A percentile compares a stretch with the other conserved stretches of the same genome.
These are phyloP conservation scores for Trifolium fragiferum DNA, from an alignment of 306 rosid species.

Conservation along the genomic window DNA sequence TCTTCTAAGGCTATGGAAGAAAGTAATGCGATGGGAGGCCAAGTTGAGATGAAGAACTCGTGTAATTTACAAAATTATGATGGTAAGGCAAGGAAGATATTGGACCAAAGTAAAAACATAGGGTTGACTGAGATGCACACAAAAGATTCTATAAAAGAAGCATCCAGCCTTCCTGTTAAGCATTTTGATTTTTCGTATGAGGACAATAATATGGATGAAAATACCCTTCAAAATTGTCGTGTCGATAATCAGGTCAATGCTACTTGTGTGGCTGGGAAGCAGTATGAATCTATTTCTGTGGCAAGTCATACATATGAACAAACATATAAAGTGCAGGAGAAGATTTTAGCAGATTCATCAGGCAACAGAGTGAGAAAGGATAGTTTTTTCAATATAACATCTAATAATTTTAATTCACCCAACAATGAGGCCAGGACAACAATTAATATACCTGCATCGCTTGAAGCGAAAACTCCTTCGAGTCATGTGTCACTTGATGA, in stretches of 20 bases:
- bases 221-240: constrained; percentile 41
- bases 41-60: constrained; percentile 51
- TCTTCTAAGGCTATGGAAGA: constrained; percentile 51
- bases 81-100: constrained; percentile 54
- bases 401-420: constrained; percentile 48
- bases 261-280: constrained; percentile 45
- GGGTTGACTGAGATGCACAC: constrained; percentile 52
- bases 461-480: constrained; percentile 70
- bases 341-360: constrained; percentile 40
- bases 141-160: constrained; percentile 57
- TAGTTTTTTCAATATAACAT: constrained; percentile 48
- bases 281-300: constrained; percentile 47
- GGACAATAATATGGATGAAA: constrained; percentile 63
- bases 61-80: constrained; percentile 56
- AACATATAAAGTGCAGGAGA: constrained; percentile 46
- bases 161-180: constrained; percentile 73
- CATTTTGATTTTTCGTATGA: constrained; percentile 89
- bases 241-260: constrained; percentile 42
- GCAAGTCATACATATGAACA: constrained; percentile 48
- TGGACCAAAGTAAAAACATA: constrained; percentile 51
- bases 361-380: constrained; percentile 44
- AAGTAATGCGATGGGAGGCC: constrained; percentile 47
- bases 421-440: constrained; percentile 42
- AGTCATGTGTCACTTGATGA: constrained; percentile 57
- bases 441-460: constrained; percentile 48